phyloP scores from a whole-genome alignment of 805 yeast species.

The Suhomyces kilbournensis region DNA sequence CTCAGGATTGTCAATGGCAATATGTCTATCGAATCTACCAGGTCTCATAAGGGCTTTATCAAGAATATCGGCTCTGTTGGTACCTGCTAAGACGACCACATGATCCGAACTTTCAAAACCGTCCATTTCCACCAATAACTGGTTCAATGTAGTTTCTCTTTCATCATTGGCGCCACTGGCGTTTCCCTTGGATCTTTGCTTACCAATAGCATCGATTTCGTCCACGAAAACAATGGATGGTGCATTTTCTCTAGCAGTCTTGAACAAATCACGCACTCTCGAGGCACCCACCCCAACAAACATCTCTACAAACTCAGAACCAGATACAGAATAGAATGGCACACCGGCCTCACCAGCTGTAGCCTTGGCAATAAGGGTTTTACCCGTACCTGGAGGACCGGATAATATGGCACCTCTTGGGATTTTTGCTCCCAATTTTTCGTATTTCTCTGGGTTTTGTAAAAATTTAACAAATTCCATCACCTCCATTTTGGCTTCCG shows the following conservation, averaged over 20 bases:
- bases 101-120: constrained; percentile 91
- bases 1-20: constrained; percentile 89
- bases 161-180: constrained; percentile 88
- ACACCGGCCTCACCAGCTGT: constrained; percentile 99
- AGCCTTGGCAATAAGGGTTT: constrained; percentile 93
- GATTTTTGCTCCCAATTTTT: constrained; percentile 90
- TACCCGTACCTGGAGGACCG: constrained; percentile 99
- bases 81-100: constrained; percentile 95
- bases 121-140: constrained; percentile 96
- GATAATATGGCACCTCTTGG: constrained; percentile 97
- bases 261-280: constrained; percentile 92
- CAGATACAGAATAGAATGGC: constrained; percentile 92
- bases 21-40: constrained; percentile 95
- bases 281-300: constrained; percentile 99
- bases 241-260: constrained; percentile 88
- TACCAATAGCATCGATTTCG: constrained; percentile 99
- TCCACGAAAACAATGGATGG: constrained; percentile 96
- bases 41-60: constrained; percentile 95
- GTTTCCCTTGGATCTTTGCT: constrained; percentile 74
- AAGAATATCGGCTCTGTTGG: constrained; percentile 90
- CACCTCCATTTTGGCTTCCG: constrained; percentile 94
- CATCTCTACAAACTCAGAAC: constrained; percentile 98
- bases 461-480: constrained; percentile 96
- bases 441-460: constrained; percentile 87
- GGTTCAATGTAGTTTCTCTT: constrained; percentile 94